Base-by-base conservation (phyloP, 495 filamentous ascomycete genomes). In the Lasiosphaeris hirsuta region DNA sequence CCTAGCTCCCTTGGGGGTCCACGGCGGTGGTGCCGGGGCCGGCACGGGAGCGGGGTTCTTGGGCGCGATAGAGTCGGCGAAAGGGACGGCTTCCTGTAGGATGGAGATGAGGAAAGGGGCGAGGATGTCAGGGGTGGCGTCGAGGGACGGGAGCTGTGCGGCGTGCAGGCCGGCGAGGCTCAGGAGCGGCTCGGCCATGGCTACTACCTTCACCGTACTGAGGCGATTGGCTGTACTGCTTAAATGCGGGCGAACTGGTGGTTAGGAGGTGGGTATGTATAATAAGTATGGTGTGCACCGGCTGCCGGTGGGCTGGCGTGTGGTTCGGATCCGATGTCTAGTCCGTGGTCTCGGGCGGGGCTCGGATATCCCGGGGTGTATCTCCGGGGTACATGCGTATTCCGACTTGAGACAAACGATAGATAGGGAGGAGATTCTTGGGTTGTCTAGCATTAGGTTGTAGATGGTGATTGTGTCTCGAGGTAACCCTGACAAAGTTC, bases 61-160 rank as follows among this genome's bases (percentile, higher is more conserved):
- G 1, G 77, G 72, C 15, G 74, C 67, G 45, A 73, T 68, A 19
- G 71, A 65, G 63, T 78, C 75, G 59, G 85, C 73, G 61, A 88
- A 82, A 7, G 75, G 72, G 5, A 81, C 66, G 44, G 84, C 79
- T 73, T 89, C 84, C 36, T 66, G 56, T 8, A 89, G 72, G 18
- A 79, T 71, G 9, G 72, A 57, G 9, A 49, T 55, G 41, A 80
- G 61, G 53, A 81, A 69, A 0, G 72, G 68, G 33, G 62, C 63
- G 1, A 81, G 63, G 30, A 67, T 69, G 13, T 66, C 66, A 5
- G 51, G 17, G 10, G 62, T 44, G 5, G 69, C 68, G 19, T 53
- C 54, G 5, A 61, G 52, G 0, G 64, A 15, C 1, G 78, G 78
- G 1, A 79, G 74, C 35, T 77, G 69, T 15, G 62, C 51, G 2